phyloP scores from a whole-genome alignment of 768 basidiomycete genomes.

The Chiua virens region DNA sequence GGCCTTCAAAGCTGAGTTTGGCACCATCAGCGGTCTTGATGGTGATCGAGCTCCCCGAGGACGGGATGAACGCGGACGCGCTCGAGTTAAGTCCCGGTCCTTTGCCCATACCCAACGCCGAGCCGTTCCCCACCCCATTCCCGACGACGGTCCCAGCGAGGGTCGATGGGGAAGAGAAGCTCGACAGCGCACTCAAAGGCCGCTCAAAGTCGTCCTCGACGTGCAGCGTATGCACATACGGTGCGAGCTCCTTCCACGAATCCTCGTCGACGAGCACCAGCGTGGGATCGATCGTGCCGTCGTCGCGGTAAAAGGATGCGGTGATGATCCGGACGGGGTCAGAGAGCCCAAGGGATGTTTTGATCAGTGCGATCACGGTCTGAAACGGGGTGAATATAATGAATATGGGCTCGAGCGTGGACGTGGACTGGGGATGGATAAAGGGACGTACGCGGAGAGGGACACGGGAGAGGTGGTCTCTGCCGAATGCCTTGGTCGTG shows the following conservation, averaged over 20 bases:
- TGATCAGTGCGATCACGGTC: constrained; percentile 29
- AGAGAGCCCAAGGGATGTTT: constrained; percentile 18
- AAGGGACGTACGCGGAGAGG: constrained; percentile 30
- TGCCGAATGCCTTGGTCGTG: constrained; percentile 28
- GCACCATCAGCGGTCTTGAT: constrained; percentile 23
- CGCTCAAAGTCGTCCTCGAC: constrained; percentile 30
- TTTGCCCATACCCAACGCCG: not conserved
- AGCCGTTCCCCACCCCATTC: not conserved
- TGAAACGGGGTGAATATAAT: not conserved
- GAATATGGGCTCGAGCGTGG: not conserved
- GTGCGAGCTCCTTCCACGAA: constrained; percentile 33
- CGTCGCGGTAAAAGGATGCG: constrained; percentile 32
- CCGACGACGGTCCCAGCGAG: not conserved
- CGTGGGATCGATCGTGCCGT: constrained; percentile 26
- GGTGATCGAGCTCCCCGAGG: constrained; percentile 13
- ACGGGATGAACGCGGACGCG: constrained; percentile 25
- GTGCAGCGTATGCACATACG: constrained; percentile 32
- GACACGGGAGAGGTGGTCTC: constrained; percentile 31
- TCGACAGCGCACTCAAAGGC: constrained; percentile 9
- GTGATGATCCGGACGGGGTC: constrained; percentile 19
- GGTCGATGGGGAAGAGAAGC: constrained; percentile 7
- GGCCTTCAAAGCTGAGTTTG: constrained; percentile 11
- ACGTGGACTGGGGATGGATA: no score
- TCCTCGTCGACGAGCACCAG: constrained; percentile 29
- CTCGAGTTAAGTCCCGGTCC: constrained; percentile 19